Percentiles rank a stretch among this genome's conserved stretches.
These are phyloP conservation scores for Aspergillus biplanus DNA, from an alignment of 495 filamentous ascomycete species.

Conservation along the genomic window DNA sequence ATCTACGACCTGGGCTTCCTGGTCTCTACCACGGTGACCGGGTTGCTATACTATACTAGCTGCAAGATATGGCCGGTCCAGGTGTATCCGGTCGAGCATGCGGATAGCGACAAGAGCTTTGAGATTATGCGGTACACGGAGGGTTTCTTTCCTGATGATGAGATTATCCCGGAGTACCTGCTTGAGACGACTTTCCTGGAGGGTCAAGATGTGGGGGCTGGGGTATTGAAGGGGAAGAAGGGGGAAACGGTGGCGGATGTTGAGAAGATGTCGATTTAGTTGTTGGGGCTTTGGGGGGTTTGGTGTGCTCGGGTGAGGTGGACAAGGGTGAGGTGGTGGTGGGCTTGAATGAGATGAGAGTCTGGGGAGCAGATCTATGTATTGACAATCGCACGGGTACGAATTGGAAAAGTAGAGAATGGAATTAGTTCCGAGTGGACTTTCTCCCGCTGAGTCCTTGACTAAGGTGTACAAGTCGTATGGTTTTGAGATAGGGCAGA, in stretches of 20 bases:
- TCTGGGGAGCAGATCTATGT: too few relatives aligned
- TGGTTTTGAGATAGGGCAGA: too few relatives aligned
- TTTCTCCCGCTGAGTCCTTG: too few relatives aligned
- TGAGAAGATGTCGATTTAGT: neutral
- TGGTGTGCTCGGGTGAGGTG: too few relatives aligned
- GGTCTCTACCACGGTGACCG: neutral
- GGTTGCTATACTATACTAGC: neutral
- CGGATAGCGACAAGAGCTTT: neutral
- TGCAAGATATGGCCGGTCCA: slow-evolving; percentile 1
- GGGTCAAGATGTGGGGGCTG: neutral
- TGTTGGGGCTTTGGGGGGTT: too few relatives aligned
- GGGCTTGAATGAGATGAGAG: too few relatives aligned
- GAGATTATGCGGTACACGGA: slow-evolving; percentile 8
- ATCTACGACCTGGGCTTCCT: slow-evolving; percentile 13
- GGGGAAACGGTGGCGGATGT: neutral
- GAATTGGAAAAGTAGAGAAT: too few relatives aligned
- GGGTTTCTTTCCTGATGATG: slow-evolving; percentile 9
- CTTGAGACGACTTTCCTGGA: neutral
- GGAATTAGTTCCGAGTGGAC: too few relatives aligned
- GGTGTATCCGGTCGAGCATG: neutral
- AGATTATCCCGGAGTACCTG: slow-evolving; percentile 4
- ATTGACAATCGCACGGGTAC: too few relatives aligned
- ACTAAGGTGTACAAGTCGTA: too few relatives aligned
- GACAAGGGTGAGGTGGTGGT: too few relatives aligned
- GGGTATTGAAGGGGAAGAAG: neutral